Conservation (phyloP, 495 filamentous ascomycete genomes). For the Schizothecium vesticola region DNA sequence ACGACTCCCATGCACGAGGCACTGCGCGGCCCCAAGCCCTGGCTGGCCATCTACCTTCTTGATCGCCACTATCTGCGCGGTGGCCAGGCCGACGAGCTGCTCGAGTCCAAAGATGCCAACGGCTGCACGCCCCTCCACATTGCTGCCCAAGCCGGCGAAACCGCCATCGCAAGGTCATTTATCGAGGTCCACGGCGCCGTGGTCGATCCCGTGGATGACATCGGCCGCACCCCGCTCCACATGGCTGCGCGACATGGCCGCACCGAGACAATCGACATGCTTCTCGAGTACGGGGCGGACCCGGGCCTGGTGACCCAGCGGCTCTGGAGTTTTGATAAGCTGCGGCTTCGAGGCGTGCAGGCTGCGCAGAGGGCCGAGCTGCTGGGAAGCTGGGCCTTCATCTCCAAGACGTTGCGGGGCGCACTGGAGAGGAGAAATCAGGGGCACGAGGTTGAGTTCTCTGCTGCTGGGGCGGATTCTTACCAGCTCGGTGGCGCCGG, state of each 20-base stretch:
- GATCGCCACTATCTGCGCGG: background rate
- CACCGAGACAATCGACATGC: slow-evolving; percentile 6
- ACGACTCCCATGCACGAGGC: slow-evolving; percentile 8
- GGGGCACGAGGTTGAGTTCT: background rate
- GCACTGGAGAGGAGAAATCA: background rate
- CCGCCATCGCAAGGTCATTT: slow-evolving; percentile 5
- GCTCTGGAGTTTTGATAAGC: background rate
- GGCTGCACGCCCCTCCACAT: slow-evolving; percentile 12
- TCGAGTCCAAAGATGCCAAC: background rate
- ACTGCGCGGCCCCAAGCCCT: slow-evolving; percentile 6
- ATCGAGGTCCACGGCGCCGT: background rate
- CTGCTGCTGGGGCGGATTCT: background rate
- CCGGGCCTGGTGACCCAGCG: background rate
- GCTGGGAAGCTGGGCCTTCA: slow-evolving; percentile 1
- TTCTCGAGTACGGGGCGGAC: slow-evolving; percentile 12
- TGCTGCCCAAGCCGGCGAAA: slow-evolving; percentile 9
- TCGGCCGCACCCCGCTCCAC: slow-evolving; percentile 10
- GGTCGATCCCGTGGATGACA: background rate
- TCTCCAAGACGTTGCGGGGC: background rate
- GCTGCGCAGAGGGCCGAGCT: background rate
- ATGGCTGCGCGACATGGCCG: slow-evolving; percentile 9
- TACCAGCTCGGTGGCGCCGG: background rate
- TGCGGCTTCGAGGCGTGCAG: background rate
- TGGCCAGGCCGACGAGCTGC: background rate
- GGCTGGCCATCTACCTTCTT: background rate